Evolutionary conservation across 2,329 filamentous ascomycete genomes (phyloP).

Genomic region (Sporothrix brunneoviolacea): DNA sequence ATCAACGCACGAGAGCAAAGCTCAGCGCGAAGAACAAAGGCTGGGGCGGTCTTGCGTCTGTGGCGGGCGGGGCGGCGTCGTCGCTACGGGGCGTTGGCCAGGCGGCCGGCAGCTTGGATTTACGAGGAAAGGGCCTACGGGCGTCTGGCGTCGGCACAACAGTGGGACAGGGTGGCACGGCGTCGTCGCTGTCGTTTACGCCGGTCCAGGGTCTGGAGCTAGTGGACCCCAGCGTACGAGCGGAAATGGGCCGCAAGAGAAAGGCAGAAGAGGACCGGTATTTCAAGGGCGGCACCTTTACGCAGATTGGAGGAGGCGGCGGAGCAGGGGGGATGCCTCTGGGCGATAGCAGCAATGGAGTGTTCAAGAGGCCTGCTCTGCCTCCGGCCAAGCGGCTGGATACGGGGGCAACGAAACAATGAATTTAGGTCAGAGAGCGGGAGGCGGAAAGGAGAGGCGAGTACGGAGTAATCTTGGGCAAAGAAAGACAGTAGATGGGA

Average conservation of each 20-base stretch:
- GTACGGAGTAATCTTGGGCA: too few relatives aligned
- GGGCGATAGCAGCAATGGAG: slow-evolving; percentile 37
- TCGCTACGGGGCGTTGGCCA: slow-evolving; percentile 74
- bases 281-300: slow-evolving; percentile 97
- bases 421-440: too few relatives aligned
- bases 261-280: slow-evolving; percentile 93
- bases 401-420: slow-evolving; percentile 50
- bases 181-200: slow-evolving; percentile 85
- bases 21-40: slow-evolving; percentile 93
- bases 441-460: too few relatives aligned
- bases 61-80: slow-evolving; percentile 62
- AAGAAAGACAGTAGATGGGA: too few relatives aligned
- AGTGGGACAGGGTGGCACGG: slow-evolving; percentile 63
- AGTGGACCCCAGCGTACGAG: slow-evolving; percentile 85
- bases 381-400: slow-evolving; percentile 69
- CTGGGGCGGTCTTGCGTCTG: slow-evolving; percentile 64
- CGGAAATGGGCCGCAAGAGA: slow-evolving; percentile 80
- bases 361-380: slow-evolving; percentile 76
- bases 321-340: slow-evolving; percentile 30
- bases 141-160: slow-evolving; percentile 74
- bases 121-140: slow-evolving; percentile 73
- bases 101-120: slow-evolving; percentile 54
- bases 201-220: slow-evolving; percentile 92
- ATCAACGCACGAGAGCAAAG: slow-evolving; percentile 87
- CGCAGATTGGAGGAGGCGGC: slow-evolving; percentile 60